Base-by-base conservation (phyloP, 805 yeast genomes). In the Blastobotrys attinorum region DNA sequence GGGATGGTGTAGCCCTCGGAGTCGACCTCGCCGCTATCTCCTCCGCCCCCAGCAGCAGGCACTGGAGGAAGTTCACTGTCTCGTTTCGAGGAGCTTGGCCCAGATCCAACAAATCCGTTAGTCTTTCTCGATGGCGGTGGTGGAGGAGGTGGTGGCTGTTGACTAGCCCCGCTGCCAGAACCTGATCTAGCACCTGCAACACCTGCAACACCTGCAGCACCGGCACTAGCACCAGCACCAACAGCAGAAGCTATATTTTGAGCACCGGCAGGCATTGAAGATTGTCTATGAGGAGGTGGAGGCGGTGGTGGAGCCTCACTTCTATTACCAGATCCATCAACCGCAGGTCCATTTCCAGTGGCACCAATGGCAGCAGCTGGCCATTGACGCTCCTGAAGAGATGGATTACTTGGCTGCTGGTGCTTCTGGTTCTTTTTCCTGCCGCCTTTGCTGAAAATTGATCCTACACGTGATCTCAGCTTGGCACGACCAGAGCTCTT, bases 401-500 rank as follows among this genome's bases (percentile, higher is more conserved):
- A 22, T 3, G 17, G 17, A n/a, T n/a, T n/a, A 25, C 11, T 25
- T 11, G 29, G 39, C 25, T 15, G 17, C 39, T 36, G 29, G 25
- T 11, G 21, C 39, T 20, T 20, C 39, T 22, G 31, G 23, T 45
- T 47, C 45, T 52, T 49, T 53, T 53, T 58, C 31, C 53, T 48
- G 40, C 58, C 50, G 31, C 29, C 11, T 25, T 11, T 7, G 11
- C 66, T 53, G 51, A 63, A 62, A 32, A 63, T 59, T 13, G 67
- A 62, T 35, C 66, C 66, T 7, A 63, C 63, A 43, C 57, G 56
- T 23, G 66, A 58, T 16, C 63, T 48, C 38, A 63, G 53, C 27
- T 53, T 51, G 7, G 47, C 47, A 10, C 48, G 46, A 15, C 48
- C 48, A 4, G 45, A 44, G 13, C 25, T 20, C 18, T 38, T 33